A percentile compares a stretch with the other conserved stretches of the same genome.
Evolutionary conservation across 169 alveolate species (phyloP).

Genomic region (Plasmodium chabaudi): DNA sequence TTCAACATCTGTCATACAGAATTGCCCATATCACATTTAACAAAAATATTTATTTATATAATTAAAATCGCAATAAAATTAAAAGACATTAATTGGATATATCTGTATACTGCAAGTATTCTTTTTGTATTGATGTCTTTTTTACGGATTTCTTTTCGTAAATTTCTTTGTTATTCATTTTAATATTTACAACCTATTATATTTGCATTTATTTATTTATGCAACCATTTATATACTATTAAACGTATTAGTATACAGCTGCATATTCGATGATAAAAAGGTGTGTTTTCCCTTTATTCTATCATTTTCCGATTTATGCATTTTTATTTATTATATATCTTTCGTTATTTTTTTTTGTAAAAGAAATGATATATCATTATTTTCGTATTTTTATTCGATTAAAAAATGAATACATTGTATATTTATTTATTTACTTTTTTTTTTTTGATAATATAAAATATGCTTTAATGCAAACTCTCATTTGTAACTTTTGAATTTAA

Average conservation of each 20-base stretch:
- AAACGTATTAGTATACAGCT: constrained; percentile 1
- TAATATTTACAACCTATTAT: constrained; percentile 3
- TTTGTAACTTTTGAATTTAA: constrained; percentile 39
- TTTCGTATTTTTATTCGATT: constrained; percentile 15
- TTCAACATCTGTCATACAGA: constrained; percentile 42
- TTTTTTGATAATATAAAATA: constrained; percentile 5
- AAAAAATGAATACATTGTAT: constrained; percentile 24
- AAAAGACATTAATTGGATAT: not conserved
- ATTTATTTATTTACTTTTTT: constrained; percentile 3
- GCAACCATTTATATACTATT: not conserved
- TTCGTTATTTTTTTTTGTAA: constrained; percentile 9
- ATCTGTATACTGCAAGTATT: too few relatives aligned
- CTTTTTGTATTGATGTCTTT: not conserved
- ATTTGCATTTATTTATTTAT: not conserved
- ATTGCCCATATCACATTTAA: constrained; percentile 33
- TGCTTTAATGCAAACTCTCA: constrained; percentile 45
- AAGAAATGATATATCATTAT: constrained; percentile 26
- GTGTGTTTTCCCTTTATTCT: constrained; percentile 19
- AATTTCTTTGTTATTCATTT: constrained; percentile 8
- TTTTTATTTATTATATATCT: too few relatives aligned
- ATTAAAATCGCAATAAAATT: constrained; percentile 8
- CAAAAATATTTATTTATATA: constrained; percentile 3
- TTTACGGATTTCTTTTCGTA: not conserved
- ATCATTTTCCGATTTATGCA: not conserved
- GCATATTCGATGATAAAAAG: not conserved